Evolutionary conservation across 257 asterid genomes (phyloP), one percentile per base, ranked within the genome.

Genomic region (Solanum arcanum): DNA sequence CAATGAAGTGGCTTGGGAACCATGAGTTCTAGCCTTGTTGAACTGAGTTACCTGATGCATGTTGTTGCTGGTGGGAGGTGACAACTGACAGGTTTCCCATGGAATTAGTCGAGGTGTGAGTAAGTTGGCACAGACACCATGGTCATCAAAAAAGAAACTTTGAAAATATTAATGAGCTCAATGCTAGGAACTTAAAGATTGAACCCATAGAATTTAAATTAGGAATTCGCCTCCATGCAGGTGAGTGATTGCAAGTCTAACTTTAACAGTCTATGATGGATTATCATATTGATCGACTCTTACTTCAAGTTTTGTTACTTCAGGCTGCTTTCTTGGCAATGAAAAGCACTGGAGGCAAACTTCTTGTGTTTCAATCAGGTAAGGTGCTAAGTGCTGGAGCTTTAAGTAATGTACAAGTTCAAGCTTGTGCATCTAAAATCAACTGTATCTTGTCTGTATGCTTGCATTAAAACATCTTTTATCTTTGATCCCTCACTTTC

Each of bases 291-390:
- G 23, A 74, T 87, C 12, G 52, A 27, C 59, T 47, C 37, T 37
- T 37, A 37, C 39, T 31, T 49, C 85, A 20, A 25, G 86, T 52
- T 90, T 47, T 83, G 80, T 83, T 89, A 21, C 91, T 82, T 87
- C 87, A 97, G 99, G 99, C 99, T 87, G 97, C 99, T 88, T 97
- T 93, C 93, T 90, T 96, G 96, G 98, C 99, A 23, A 92, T 97
- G 96, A 95, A 97, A 93, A 91, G 94, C 89, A 93, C 98, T 80
- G 99, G 99, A 46, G 99, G 99, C 89, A 97, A 95, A 88, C 98
- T 97, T 90, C 97, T 97, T 76, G 99, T 94, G 84, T 97, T 97
- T 93, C 98, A 93, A 91, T 97, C 99, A 86, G 98, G 99, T 90
- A 92, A 91, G 93, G 86, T 89, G 83, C 72, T 84, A 59, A 68